A percentile compares a stretch with the other conserved stretches of the same genome.
Conservation (phyloP, 1,284 basidiomycete species). For the Cutaneotrichosporon sp. region DNA sequence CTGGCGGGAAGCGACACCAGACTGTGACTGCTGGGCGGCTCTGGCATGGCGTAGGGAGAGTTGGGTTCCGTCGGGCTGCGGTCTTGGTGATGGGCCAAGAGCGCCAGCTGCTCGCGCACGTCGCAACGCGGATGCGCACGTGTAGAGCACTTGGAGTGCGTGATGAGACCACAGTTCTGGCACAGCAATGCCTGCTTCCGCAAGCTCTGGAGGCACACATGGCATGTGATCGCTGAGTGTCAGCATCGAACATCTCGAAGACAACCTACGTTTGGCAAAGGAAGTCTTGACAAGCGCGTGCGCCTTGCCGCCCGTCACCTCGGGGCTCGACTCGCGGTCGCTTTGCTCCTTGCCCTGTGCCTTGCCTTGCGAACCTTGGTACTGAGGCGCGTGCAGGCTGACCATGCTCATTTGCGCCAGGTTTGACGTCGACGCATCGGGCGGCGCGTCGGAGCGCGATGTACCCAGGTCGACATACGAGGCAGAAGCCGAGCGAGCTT, state of each 20-base stretch:
- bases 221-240: constrained; percentile 70
- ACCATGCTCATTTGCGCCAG: constrained; percentile 17
- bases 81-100: constrained; percentile 31
- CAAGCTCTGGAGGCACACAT: constrained; percentile 71
- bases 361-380: not conserved
- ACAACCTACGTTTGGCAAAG: constrained; percentile 75
- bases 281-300: constrained; percentile 65
- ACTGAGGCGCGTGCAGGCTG: constrained; percentile 14
- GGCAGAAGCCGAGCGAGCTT: constrained; percentile 10
- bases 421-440: not conserved
- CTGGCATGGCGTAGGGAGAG: constrained; percentile 8
- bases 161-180: constrained; percentile 80
- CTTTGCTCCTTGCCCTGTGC: not conserved
- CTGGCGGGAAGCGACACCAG: constrained; percentile 9
- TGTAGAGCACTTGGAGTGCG: constrained; percentile 70
- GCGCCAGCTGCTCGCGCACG: constrained; percentile 48
- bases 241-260: not conserved
- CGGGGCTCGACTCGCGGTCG: not conserved
- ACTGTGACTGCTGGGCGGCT: not conserved
- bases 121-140: constrained; percentile 76
- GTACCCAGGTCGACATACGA: constrained; percentile 13
- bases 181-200: constrained; percentile 85
- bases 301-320: not conserved
- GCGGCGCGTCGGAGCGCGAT: not conserved
- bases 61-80: not conserved